A percentile compares a stretch with the other conserved stretches of the same genome.
Conservation (phyloP, 164 flowering plant genomes). For the Aristolochia californica region DNA sequence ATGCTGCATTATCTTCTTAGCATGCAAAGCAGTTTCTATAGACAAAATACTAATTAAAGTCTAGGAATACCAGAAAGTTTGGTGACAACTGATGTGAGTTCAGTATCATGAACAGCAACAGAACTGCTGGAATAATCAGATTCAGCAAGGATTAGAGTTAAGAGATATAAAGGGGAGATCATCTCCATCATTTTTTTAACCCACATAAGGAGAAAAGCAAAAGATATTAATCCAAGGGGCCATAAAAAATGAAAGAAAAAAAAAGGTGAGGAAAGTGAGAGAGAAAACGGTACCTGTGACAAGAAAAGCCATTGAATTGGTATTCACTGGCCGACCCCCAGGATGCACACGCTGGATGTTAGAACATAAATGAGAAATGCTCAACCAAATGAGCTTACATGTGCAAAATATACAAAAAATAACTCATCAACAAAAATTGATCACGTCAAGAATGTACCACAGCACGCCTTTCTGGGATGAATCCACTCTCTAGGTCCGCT, state of each 20-base stretch:
- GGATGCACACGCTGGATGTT: slow-evolving; percentile 62
- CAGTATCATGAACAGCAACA: slow-evolving; percentile 75
- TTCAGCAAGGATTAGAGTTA: slow-evolving; percentile 2
- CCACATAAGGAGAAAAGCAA: too few species aligned
- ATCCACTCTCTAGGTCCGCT: slow-evolving; percentile 65
- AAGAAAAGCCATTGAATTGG: slow-evolving; percentile 75
- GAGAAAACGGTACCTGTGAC: slow-evolving; percentile 50
- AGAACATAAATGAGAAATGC: not conserved
- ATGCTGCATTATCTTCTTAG: not conserved
- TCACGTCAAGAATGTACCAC: slow-evolving; percentile 33
- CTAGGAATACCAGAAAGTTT: slow-evolving; percentile 68
- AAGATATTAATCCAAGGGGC: not conserved
- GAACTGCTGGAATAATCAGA: slow-evolving; percentile 35
- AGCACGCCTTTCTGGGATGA: slow-evolving; percentile 63
- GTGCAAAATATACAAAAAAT: not conserved
- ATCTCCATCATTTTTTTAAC: not conserved
- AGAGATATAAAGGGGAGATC: not conserved
- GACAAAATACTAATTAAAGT: not conserved
- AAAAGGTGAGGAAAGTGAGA: not conserved
- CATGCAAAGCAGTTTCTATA: not conserved
- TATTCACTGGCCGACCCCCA: slow-evolving; percentile 49
- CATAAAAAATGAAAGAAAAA: too few species aligned
- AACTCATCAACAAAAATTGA: not conserved
- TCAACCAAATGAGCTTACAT: too few species aligned
- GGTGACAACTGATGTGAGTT: slow-evolving; percentile 92